These are phyloP conservation scores for Iberis amara DNA, from an alignment of 441 rosid genomes.

Conservation along the genomic window DNA sequence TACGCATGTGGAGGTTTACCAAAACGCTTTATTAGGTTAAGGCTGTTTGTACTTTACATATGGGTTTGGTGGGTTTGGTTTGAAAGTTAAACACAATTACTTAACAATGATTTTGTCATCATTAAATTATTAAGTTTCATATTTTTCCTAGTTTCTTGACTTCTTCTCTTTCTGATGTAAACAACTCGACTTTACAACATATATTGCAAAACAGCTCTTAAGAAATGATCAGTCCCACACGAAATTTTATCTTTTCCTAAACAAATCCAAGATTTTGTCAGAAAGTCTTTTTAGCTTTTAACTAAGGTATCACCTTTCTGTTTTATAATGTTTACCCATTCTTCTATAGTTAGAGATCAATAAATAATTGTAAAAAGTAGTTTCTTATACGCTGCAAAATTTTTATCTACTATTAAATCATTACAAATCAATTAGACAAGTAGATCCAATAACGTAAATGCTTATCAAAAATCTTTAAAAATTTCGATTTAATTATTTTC, in stretches of 20 bases:
- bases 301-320: conserved; percentile 4
- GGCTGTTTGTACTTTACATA: conserved; percentile 34
- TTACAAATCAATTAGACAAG: too few relatives aligned
- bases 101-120: conserved; percentile 31
- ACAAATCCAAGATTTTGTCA: conserved; percentile 17
- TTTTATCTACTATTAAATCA: too few relatives aligned
- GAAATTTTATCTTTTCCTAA: conserved; percentile 48
- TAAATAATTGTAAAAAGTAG: too few relatives aligned
- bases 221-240: conserved; percentile 34
- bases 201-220: conserved; percentile 18
- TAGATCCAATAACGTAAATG: too few relatives aligned
- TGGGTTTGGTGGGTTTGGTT: conserved; percentile 49
- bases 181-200: conserved; percentile 19
- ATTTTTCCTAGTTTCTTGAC: conserved; percentile 14
- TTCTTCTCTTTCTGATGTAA: conserved; percentile 20
- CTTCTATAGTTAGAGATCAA: not conserved
- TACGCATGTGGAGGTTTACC: conserved; percentile 65
- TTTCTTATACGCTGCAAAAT: not conserved
- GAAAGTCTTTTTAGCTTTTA: conserved; percentile 19
- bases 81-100: conserved; percentile 27
- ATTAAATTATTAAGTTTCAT: conserved; percentile 11
- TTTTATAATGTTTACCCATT: not conserved
- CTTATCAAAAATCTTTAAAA: too few relatives aligned
- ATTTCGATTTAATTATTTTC: too few relatives aligned
- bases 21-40: conserved; percentile 31